phyloP scores from a whole-genome alignment of 345 rosid species.

The Eucalyptus regnans region DNA sequence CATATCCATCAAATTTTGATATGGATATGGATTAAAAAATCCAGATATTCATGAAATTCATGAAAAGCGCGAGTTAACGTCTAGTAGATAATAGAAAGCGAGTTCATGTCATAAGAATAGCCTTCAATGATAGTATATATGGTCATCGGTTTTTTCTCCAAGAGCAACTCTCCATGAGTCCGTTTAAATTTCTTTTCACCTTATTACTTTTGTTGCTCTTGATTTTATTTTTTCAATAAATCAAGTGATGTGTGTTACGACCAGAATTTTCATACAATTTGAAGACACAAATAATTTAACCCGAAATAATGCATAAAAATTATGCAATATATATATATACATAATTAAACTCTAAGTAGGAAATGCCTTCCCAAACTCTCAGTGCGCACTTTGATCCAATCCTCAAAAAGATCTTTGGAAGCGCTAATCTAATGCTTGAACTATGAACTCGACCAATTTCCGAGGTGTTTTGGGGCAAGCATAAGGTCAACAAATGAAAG shows the following conservation, averaged over 20 bases:
- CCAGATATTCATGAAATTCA: not conserved
- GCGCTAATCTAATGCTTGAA: not conserved
- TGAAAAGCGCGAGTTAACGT: not conserved
- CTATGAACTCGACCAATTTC: not conserved
- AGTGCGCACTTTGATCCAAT: fast-evolving
- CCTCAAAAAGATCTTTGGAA: not conserved
- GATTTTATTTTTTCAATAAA: not conserved
- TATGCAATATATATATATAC: fast-evolving
- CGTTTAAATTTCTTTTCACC: not conserved
- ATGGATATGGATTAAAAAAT: not conserved
- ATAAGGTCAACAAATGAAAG: not conserved
- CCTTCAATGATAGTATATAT: not conserved
- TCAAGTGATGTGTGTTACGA: not conserved
- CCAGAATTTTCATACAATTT: not conserved
- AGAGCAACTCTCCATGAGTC: not conserved
- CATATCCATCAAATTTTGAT: not conserved
- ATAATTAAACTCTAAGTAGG: not conserved
- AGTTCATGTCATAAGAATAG: not conserved
- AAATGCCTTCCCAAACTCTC: fast-evolving
- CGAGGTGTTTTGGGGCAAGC: not conserved
- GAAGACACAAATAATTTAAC: not conserved
- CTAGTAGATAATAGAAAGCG: not conserved
- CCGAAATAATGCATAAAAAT: not conserved
- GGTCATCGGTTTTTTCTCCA: not conserved
- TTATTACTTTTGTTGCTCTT: not conserved